Evolutionary conservation across 2,329 filamentous ascomycete genomes (phyloP).

Genomic region (Fusarium guadeloupense): DNA sequence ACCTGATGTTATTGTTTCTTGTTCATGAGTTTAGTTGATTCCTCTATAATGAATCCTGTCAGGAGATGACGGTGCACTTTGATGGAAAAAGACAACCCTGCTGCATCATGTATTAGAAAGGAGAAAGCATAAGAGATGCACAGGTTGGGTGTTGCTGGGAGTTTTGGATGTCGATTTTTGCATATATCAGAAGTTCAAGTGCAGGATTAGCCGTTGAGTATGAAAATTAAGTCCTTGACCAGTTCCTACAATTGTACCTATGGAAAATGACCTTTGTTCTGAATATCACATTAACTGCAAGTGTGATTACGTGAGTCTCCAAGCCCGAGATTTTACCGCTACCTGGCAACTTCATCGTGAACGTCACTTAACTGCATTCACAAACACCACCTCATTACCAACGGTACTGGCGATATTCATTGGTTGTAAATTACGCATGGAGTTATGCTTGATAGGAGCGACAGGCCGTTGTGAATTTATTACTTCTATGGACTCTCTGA

Average conservation of each 20-base stretch:
- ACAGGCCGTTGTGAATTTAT: not conserved
- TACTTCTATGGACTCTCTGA: conserved; percentile 3
- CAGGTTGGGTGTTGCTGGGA: conserved; percentile 42
- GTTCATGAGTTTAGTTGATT: conserved; percentile 5
- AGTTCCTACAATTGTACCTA: no score
- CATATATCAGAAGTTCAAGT: not conserved
- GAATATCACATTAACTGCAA: no score
- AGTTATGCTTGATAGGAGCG: not conserved
- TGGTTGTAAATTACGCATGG: not conserved
- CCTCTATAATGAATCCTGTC: conserved; percentile 6
- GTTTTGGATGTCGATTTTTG: conserved; percentile 26
- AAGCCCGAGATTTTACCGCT: conserved; percentile 32
- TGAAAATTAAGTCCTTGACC: no score
- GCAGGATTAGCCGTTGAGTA: not conserved
- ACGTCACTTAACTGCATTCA: conserved; percentile 12
- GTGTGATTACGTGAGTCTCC: not conserved
- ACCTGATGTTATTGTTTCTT: conserved; percentile 12
- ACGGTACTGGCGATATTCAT: not conserved
- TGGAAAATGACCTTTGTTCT: no score
- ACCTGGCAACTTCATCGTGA: not conserved
- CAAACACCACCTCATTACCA: not conserved
- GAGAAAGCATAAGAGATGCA: conserved; percentile 31
- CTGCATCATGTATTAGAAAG: conserved; percentile 29
- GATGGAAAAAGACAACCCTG: conserved; percentile 28
- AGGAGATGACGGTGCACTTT: conserved; percentile 27